A percentile compares a stretch with the other conserved stretches of the same genome.
Evolutionary conservation across 768 basidiomycete genomes (phyloP).

Genomic region (Collybia sordida): DNA sequence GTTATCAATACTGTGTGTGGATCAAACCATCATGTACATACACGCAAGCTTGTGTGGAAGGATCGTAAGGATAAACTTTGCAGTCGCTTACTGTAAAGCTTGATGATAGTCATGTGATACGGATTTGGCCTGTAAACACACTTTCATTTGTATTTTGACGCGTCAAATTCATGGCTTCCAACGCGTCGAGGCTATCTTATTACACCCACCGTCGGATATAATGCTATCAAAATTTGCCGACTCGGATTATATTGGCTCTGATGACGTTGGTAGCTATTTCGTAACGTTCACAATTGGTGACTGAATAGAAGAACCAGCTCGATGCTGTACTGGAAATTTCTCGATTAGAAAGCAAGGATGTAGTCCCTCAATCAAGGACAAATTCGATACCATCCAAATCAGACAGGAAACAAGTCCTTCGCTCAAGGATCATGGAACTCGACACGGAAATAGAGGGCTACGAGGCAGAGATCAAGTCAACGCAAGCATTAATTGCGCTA

Average conservation of each 20-base stretch:
- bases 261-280: constrained; percentile 26
- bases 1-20: too few relatives aligned
- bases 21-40: too few relatives aligned
- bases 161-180: too few relatives aligned
- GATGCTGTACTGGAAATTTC: constrained; percentile 22
- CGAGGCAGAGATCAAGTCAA: constrained; percentile 28
- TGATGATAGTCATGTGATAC: too few relatives aligned
- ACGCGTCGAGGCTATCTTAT: not conserved
- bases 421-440: constrained; percentile 27
- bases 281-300: not conserved
- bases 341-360: constrained; percentile 15
- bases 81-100: too few relatives aligned
- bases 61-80: too few relatives aligned
- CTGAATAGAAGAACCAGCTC: constrained; percentile 13
- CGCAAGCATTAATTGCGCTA: constrained; percentile 23
- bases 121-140: too few relatives aligned
- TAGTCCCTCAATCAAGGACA: not conserved
- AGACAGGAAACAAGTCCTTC: constrained; percentile 17
- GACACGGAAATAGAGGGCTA: constrained; percentile 33
- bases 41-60: too few relatives aligned
- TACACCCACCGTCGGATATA: not conserved
- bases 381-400: not conserved
- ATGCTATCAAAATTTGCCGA: not conserved
- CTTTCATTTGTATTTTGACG: too few relatives aligned
- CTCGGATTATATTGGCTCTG: constrained; percentile 27